Percentiles rank a stretch among this genome's conserved stretches.
These are phyloP conservation scores for Chrysosporium keratinophilum DNA, from an alignment of 2,329 filamentous ascomycete species.

Conservation along the genomic window DNA sequence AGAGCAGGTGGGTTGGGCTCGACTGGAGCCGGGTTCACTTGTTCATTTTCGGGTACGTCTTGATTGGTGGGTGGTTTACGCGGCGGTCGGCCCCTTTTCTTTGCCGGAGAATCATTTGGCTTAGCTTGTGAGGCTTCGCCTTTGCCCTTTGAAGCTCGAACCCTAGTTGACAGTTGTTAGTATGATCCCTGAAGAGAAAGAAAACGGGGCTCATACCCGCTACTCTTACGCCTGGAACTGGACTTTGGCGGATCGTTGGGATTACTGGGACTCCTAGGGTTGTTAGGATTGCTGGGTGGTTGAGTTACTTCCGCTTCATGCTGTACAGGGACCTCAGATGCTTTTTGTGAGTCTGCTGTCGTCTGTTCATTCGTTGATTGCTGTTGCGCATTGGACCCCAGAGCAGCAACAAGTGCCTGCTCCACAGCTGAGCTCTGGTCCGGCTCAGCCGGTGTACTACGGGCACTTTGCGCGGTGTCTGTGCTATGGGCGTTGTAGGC, in stretches of 20 bases:
- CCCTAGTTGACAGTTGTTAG: background rate
- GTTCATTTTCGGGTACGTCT: background rate
- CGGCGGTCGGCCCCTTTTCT: background rate
- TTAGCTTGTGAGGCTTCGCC: background rate
- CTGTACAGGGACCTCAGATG: background rate
- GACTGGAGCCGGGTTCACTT: background rate
- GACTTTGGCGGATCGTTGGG: background rate
- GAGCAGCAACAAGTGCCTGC: constrained; percentile 1
- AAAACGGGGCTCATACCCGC: background rate
- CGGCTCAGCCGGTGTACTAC: constrained; percentile 4
- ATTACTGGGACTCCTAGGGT: background rate
- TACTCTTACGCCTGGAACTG: constrained; percentile 3
- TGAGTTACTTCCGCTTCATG: background rate
- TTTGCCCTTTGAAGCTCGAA: background rate
- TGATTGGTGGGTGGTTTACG: constrained; percentile 2
- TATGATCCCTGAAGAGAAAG: background rate
- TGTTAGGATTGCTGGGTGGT: background rate
- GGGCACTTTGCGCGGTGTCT: background rate
- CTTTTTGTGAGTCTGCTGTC: background rate
- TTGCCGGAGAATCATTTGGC: background rate
- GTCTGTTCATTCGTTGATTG: background rate
- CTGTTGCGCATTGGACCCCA: background rate
- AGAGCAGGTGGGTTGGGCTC: background rate
- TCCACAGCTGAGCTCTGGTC: constrained; percentile 1
- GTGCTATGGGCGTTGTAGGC: constrained; percentile 6